Base-by-base conservation (phyloP, 2,329 filamentous ascomycete genomes). In the Ophiostoma sp. region DNA sequence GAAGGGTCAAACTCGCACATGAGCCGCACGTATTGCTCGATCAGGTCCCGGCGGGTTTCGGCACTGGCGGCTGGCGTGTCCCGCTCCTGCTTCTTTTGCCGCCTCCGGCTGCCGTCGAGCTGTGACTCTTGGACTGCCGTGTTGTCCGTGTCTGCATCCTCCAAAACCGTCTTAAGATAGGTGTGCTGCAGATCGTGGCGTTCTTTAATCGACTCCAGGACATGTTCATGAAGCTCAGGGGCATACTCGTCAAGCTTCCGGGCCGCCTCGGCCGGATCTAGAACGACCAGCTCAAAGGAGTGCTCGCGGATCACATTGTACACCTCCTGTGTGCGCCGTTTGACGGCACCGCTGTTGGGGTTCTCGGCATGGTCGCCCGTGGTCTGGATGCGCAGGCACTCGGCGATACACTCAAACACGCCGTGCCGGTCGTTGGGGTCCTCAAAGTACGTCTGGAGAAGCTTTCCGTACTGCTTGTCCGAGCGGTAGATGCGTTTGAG, bases 1-100 rank as follows among this genome's bases (percentile, higher is more conserved):
- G 87, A 83, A 2, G 94, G 89, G 74, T 97, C 89, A 80, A 94
- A 97, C 73, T 85, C 89, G 82, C 97, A 99, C 91, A 98, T 95
- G 31, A 99, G 88, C 77, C 92, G 92, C 4, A 98, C 91, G 81
- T 98, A 98, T 72, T 88, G 87, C 81, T 98, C 96, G 6, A 92
- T 84, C 77, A 98, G 90, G 45, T 87, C 87, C 57, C 88, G 85
- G 22, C 80, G 78, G 45, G 22, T 64, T 17, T 48, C 64, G 8
- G 64, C 45, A 17, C 80, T 17, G 78, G 0, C 83, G 1, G 50
- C 25, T 3, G 63, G 17, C 5, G 33, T 22, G 28, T 70, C 68
- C 31, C 68, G 68, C 1, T 70, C 48, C 45, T 55, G 28, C 42
- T 39, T 64, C 39, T 31, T n/a, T 12, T 31, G 45, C 2, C 42